phyloP scores from a whole-genome alignment of 768 basidiomycete species.

The Strobilomyces dryophilus region DNA sequence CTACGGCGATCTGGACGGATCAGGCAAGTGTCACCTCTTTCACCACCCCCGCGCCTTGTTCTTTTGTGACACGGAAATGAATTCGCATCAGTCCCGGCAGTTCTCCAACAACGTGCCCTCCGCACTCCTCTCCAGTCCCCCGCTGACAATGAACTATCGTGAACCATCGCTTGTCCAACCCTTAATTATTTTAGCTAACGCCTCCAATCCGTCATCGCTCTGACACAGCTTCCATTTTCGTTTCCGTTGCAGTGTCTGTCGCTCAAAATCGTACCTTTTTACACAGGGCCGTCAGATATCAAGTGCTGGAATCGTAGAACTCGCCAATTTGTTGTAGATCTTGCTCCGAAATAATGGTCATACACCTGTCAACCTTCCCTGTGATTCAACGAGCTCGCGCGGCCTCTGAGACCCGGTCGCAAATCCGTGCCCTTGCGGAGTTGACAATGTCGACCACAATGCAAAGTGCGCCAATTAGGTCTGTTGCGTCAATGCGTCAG shows the following conservation, averaged over 20 bases:
- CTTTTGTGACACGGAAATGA: conserved; percentile 32
- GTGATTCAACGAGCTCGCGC: conserved; percentile 11
- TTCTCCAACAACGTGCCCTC: conserved; percentile 16
- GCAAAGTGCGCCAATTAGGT: conserved; percentile 32
- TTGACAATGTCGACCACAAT: conserved; percentile 29
- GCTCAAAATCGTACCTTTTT: conserved; percentile 13
- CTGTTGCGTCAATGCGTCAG: conserved; percentile 26
- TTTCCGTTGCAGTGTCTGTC: conserved; percentile 18
- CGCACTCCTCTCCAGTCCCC: conserved; percentile 17
- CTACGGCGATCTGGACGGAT: conserved; percentile 31
- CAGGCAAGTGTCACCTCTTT: conserved; percentile 25
- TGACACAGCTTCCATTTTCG: conserved; percentile 18
- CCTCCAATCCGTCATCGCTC: conserved; percentile 1
- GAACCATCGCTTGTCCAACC: conserved; percentile 13
- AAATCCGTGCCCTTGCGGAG: conserved; percentile 24
- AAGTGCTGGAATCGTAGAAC: conserved; percentile 22
- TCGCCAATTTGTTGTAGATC: conserved; percentile 26
- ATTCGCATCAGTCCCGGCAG: conserved; percentile 23
- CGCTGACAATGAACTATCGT: conserved; percentile 23
- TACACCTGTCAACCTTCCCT: conserved; percentile 20
- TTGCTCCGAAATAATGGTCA: conserved; percentile 21
- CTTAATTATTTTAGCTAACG: conserved; percentile 26
- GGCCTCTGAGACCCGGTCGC: conserved; percentile 28
- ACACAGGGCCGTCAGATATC: conserved; percentile 16
- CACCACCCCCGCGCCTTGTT: conserved; percentile 20